Percentiles rank a stretch among this genome's conserved stretches.
phyloP scores from a whole-genome alignment of 2,329 filamentous ascomycete genomes.

The Juglanconis sp. region DNA sequence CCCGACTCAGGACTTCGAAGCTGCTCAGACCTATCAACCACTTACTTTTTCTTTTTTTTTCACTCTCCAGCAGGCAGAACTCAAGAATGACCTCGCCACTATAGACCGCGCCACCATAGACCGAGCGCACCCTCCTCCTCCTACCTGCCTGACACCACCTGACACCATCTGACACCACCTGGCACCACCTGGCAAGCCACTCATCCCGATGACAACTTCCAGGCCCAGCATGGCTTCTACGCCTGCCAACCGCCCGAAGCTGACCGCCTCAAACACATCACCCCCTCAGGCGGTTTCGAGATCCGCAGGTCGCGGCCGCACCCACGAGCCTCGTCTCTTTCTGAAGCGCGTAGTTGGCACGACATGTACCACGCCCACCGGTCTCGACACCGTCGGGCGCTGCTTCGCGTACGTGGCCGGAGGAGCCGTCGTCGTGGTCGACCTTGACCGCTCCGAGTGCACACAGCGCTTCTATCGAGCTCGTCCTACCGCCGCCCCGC shows the following conservation, averaged over 20 bases:
- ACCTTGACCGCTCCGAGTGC: constrained; percentile 65
- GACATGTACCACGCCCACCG: constrained; percentile 78
- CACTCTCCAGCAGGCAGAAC: background rate
- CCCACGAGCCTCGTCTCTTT: constrained; percentile 60
- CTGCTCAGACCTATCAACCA: too few species aligned
- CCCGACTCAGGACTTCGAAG: too few species aligned
- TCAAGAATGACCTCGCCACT: background rate
- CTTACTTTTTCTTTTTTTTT: too few species aligned
- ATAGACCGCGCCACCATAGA: background rate
- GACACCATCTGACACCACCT: background rate
- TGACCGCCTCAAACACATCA: constrained; percentile 76
- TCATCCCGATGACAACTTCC: too few species aligned
- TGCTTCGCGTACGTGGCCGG: constrained; percentile 90
- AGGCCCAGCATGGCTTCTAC: constrained; percentile 52
- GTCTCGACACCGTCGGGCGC: constrained; percentile 76
- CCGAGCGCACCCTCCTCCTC: too few species aligned
- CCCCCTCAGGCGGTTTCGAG: constrained; percentile 60
- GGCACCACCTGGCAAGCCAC: background rate
- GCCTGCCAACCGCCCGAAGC: constrained; percentile 59
- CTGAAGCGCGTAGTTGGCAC: constrained; percentile 86
- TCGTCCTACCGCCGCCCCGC: constrained; percentile 70
- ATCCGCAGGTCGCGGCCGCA: constrained; percentile 56
- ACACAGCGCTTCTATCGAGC: constrained; percentile 89
- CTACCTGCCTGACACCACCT: background rate
- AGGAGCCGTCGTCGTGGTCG: constrained; percentile 86